phyloP scores from a whole-genome alignment of 2,329 filamentous ascomycete species.

The Fusarium musae region DNA sequence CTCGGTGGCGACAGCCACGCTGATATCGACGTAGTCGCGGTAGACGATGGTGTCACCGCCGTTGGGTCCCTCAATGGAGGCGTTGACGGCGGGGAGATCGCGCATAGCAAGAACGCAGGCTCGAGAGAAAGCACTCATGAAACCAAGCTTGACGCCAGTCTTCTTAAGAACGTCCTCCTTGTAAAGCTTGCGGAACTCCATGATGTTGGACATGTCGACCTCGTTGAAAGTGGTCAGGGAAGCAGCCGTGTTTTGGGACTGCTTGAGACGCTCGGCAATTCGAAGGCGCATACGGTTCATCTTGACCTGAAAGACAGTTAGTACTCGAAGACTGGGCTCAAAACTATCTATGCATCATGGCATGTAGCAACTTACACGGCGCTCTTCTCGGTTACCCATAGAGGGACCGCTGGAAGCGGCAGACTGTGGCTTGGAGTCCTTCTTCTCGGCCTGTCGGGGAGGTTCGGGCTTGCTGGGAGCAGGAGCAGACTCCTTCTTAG shows the following conservation, averaged over 20 bases:
- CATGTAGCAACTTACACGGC: constrained; percentile 70
- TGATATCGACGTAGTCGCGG: constrained; percentile 97
- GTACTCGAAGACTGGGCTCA: not conserved
- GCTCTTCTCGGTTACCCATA: constrained; percentile 83
- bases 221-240: constrained; percentile 99
- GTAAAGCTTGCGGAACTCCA: constrained; percentile 97
- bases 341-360: not conserved
- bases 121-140: constrained; percentile 97
- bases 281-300: constrained; percentile 99
- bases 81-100: constrained; percentile 94
- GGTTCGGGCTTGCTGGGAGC: constrained; percentile 42
- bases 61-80: constrained; percentile 94
- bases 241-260: constrained; percentile 98
- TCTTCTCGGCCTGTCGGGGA: constrained; percentile 40
- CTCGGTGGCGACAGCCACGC: constrained; percentile 95
- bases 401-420: constrained; percentile 48
- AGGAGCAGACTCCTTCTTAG: constrained; percentile 49
- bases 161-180: constrained; percentile 97
- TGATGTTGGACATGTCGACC: constrained; percentile 97
- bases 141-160: constrained; percentile 97
- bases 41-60: constrained; percentile 98
- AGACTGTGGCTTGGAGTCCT: constrained; percentile 40
- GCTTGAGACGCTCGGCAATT: constrained; percentile 97
- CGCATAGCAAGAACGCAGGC: constrained; percentile 92
- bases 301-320: constrained; percentile 75